Evolutionary conservation across 106 monocot genomes (phyloP).

Genomic region (Platanthera guangdongensis): DNA sequence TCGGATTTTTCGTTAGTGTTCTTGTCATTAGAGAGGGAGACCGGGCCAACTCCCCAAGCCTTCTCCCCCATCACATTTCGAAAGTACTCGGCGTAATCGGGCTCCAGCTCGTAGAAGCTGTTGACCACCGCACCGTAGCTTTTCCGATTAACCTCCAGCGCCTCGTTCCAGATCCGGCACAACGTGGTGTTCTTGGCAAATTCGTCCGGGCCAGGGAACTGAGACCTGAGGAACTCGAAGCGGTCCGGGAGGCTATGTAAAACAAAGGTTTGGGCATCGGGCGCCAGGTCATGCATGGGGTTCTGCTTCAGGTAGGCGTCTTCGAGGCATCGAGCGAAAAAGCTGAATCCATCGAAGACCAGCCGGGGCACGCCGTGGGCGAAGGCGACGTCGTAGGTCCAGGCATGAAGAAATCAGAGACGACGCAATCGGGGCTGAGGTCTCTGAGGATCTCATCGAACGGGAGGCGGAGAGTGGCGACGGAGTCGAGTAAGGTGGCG

Average conservation of each 20-base stretch:
- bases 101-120: slow-evolving; percentile 27
- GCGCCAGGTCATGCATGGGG: not conserved
- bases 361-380: slow-evolving; percentile 20
- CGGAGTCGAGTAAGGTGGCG: not conserved
- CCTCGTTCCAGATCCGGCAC: slow-evolving; percentile 2
- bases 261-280: slow-evolving; percentile 5
- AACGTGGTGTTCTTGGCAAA: slow-evolving; percentile 6
- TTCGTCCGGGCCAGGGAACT: not conserved
- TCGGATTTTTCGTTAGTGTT: not conserved
- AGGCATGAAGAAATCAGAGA: slow-evolving; percentile 31
- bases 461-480: not conserved
- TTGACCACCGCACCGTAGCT: slow-evolving; percentile 24
- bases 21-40: slow-evolving; percentile 3
- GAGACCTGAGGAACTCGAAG: slow-evolving; percentile 16
- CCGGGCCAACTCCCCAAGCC: slow-evolving; percentile 21
- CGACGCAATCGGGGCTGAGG: slow-evolving; percentile 33
- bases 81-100: slow-evolving; percentile 16
- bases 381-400: slow-evolving; percentile 17
- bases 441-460: slow-evolving; percentile 2
- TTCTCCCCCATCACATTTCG: not conserved
- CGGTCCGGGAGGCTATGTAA: slow-evolving; percentile 27
- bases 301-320: not conserved
- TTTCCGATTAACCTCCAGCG: not conserved
- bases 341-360: slow-evolving; percentile 25
- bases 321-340: slow-evolving; percentile 7